phyloP scores from a whole-genome alignment of 257 asterid species.

The Capsicum baccatum region DNA sequence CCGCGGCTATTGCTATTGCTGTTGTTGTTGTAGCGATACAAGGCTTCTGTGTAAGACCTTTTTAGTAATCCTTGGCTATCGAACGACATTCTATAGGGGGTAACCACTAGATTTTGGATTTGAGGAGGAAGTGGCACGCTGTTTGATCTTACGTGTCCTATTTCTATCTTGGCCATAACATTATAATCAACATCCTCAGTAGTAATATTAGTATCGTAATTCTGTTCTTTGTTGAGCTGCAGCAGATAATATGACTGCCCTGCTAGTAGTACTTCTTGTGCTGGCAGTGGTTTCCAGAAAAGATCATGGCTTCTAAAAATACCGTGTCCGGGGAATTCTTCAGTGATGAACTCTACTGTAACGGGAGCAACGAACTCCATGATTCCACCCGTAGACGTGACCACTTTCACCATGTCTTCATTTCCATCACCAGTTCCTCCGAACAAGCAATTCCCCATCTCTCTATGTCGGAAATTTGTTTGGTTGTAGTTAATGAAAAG shows the following conservation, averaged over 20 bases:
- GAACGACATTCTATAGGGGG: slow-evolving; percentile 81
- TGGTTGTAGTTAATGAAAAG: neutral
- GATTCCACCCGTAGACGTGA: slow-evolving; percentile 69
- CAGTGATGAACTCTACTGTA: slow-evolving; percentile 72
- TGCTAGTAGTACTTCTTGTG: slow-evolving; percentile 52
- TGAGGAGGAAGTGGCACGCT: slow-evolving; percentile 51
- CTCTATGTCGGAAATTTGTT: neutral
- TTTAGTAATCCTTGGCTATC: slow-evolving; percentile 52
- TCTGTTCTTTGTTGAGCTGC: slow-evolving; percentile 44
- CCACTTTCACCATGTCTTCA: slow-evolving; percentile 51
- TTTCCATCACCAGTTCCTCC: slow-evolving; percentile 58
- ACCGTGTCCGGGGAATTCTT: slow-evolving; percentile 83
- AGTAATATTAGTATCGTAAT: neutral
- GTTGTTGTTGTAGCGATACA: neutral
- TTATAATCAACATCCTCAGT: neutral
- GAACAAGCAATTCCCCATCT: slow-evolving; percentile 81
- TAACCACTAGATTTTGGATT: slow-evolving; percentile 27
- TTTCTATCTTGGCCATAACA: slow-evolving; percentile 22
- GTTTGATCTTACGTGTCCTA: slow-evolving; percentile 68
- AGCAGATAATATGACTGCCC: slow-evolving; percentile 81
- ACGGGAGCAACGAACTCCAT: slow-evolving; percentile 73
- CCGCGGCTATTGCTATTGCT: neutral
- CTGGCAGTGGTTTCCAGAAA: slow-evolving; percentile 83
- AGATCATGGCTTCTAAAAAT: slow-evolving; percentile 72
- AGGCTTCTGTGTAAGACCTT: slow-evolving; percentile 27